phyloP scores from a whole-genome alignment of 331 rosid genomes.

The Malus hybrid region DNA sequence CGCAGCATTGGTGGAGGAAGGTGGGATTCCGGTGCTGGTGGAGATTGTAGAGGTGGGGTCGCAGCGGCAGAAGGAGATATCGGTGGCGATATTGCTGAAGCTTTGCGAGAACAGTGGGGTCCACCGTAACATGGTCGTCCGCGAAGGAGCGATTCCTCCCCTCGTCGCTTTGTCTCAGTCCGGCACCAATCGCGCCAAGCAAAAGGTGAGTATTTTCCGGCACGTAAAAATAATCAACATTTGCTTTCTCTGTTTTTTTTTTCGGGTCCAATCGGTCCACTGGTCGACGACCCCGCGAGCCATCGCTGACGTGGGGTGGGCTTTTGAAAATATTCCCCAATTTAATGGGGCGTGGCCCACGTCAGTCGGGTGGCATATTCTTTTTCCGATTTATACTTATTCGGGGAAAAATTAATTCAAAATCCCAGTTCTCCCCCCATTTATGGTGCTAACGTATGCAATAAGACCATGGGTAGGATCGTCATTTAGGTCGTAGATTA shows the following conservation, averaged over 20 bases:
- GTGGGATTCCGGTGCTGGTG: slow-evolving; percentile 86
- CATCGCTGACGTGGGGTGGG: slow-evolving; percentile 31
- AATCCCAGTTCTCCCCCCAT: neutral
- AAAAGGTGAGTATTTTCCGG: slow-evolving; percentile 56
- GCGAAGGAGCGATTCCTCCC: slow-evolving; percentile 97
- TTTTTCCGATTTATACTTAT: neutral
- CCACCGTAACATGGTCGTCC: slow-evolving; percentile 75
- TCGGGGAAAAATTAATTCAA: neutral
- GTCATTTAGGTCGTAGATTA: slow-evolving; percentile 1
- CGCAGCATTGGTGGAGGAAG: slow-evolving; percentile 69
- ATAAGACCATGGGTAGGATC: neutral
- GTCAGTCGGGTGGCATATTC: slow-evolving; percentile 14
- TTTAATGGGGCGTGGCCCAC: slow-evolving; percentile 33
- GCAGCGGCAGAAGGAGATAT: slow-evolving; percentile 85
- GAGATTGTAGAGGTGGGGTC: slow-evolving; percentile 89
- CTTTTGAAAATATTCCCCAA: slow-evolving; percentile 4
- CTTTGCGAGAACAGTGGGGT: slow-evolving; percentile 61
- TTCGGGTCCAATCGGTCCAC: neutral
- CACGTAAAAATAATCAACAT: neutral
- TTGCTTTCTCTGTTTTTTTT: neutral
- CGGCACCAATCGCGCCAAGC: slow-evolving; percentile 96
- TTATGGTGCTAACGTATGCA: neutral
- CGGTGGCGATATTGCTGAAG: slow-evolving; percentile 65
- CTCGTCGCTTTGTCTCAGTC: slow-evolving; percentile 80
- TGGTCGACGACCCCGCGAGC: neutral